Base-by-base conservation (phyloP, 2,329 filamentous ascomycete species). In the Colletotrichum noveboracense region DNA sequence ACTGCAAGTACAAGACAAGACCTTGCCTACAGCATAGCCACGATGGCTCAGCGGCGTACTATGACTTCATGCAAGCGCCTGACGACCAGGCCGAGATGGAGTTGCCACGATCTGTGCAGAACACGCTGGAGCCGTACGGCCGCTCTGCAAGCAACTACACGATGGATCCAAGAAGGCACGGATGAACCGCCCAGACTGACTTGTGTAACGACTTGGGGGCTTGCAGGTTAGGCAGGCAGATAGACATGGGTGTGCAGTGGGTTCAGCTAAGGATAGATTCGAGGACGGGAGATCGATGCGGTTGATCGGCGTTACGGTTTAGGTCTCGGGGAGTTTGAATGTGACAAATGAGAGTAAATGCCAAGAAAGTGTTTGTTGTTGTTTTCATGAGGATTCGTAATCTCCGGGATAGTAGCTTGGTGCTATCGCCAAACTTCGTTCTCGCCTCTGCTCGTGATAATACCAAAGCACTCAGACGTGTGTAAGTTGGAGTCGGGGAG, bases 51-150 rank as follows among this genome's bases (percentile, higher is more conserved):
- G 34, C 28, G 64, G 56, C n/a, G 55, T 75, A 61, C 56, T 48
- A 75, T 48, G 55, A 75, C 73, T 73, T 75, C 28, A 64, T 75
- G 70, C 56, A 67, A 56, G 58, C 26, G 34, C 61, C 24, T 4
- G 62, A 26, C n/a, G 34, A 26, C 32, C 26, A 64, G 14, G 70
- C 43, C 6, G 64, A 69, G 14, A 65, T 74, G 12, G 56, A 69
- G 58, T 65, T 76, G 70, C 62, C 74, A 48, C 56, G 58, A 65
- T 70, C 72, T 28, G 65, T 65, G 21, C 36, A 28, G 26, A 13
- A 58, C 7, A 43, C 21, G 36, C 58, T 74, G 32, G 48, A 38
- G 43, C 38, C 16, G n/a, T 58, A 34, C 16, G 21, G 38, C 18
- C 8, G 24, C n/a, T 52, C 43, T 21, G 43, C 43, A 52, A 52